A percentile compares a stretch with the other conserved stretches of the same genome.
These are phyloP conservation scores for Kalanchoe fedtschenkoi DNA, from an alignment of 164 flowering plant genomes.

Conservation along the genomic window DNA sequence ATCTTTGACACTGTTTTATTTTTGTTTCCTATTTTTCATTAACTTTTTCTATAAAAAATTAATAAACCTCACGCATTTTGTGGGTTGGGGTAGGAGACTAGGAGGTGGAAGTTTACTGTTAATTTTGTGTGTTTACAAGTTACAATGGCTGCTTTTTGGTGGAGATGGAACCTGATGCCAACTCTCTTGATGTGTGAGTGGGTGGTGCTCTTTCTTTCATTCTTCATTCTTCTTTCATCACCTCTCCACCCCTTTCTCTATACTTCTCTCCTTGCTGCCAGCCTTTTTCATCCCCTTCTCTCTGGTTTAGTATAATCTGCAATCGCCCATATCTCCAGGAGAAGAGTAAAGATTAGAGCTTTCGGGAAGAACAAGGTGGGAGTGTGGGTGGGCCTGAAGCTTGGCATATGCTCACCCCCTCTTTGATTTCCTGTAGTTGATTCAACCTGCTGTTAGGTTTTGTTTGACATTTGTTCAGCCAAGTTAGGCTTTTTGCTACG, in stretches of 20 bases:
- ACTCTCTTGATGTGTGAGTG: conserved; percentile 2
- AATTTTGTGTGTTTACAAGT: neutral
- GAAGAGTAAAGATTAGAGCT: neutral
- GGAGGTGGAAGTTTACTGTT: neutral
- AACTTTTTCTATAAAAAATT: neutral
- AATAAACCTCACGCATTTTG: no score
- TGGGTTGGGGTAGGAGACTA: no score
- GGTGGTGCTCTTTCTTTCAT: neutral
- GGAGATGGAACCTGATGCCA: neutral
- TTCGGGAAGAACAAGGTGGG: neutral
- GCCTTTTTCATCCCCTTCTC: neutral
- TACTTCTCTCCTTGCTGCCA: neutral
- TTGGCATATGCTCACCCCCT: neutral
- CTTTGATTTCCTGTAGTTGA: neutral
- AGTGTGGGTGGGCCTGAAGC: neutral
- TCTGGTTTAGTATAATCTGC: neutral
- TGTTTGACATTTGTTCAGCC: neutral
- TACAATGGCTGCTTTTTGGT: neutral
- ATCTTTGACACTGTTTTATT: no score
- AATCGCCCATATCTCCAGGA: neutral
- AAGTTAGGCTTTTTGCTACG: neutral
- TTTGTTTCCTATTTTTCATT: neutral
- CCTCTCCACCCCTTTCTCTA: neutral
- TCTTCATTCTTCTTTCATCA: neutral
- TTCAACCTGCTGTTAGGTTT: neutral